A percentile compares a stretch with the other conserved stretches of the same genome.
Evolutionary conservation across 179 eudicot species (phyloP).

Genomic region (Heliamphora pulchella): DNA sequence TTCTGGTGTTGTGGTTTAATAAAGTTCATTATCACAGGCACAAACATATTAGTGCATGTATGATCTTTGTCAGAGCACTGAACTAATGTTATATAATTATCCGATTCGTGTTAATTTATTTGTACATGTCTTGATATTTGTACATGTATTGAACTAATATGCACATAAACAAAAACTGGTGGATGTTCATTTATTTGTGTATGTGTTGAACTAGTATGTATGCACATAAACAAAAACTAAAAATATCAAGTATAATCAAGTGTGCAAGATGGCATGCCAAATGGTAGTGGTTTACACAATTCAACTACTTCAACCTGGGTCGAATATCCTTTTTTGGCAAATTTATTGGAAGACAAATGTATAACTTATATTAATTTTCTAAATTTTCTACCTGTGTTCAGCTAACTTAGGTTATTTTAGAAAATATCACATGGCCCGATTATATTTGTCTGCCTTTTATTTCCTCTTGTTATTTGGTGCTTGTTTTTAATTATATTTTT

Average conservation of each 20-base stretch:
- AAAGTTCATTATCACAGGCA: background rate
- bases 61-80: background rate
- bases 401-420: background rate
- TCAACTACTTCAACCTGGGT: too few relatives aligned
- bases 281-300: too few relatives aligned
- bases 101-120: background rate
- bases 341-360: too few relatives aligned
- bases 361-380: too few relatives aligned
- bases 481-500: background rate
- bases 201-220: too few relatives aligned
- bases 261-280: too few relatives aligned
- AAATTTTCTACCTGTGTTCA: too few relatives aligned
- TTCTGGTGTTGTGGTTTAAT: too few relatives aligned
- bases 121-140: background rate
- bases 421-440: background rate
- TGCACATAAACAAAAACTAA: background rate
- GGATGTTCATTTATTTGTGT: too few relatives aligned
- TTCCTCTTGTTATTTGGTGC: background rate
- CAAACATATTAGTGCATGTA: background rate
- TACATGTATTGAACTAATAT: too few relatives aligned
- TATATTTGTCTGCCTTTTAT: background rate
- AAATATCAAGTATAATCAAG: background rate
- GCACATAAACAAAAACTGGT: too few relatives aligned
- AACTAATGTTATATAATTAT: background rate
- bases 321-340: too few relatives aligned